Evolutionary conservation across 1,139 yeast genomes (phyloP).

Genomic region (Yamadazyma diddensiae): DNA sequence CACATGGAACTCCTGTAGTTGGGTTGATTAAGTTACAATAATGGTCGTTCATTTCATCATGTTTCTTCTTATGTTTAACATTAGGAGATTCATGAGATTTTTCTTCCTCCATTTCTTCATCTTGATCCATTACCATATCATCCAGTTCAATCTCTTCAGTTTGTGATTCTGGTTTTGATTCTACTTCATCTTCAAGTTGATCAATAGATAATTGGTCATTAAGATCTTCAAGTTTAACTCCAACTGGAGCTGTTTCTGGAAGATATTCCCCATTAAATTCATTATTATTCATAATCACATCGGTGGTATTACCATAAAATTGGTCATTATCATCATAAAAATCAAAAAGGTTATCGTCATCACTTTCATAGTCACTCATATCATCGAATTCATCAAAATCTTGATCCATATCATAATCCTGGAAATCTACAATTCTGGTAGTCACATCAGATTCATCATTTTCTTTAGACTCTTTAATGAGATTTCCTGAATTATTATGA

Average conservation of each 20-base stretch:
- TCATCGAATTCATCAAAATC: constrained; percentile 15
- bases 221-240: not conserved
- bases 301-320: not conserved
- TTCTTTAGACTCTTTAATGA: constrained; percentile 33
- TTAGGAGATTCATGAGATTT: constrained; percentile 1
- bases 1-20: constrained; percentile 41
- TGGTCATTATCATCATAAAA: constrained; percentile 4
- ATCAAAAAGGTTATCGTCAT: constrained; percentile 12
- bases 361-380: constrained; percentile 14
- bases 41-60: constrained; percentile 28
- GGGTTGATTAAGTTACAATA: constrained; percentile 58
- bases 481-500: constrained; percentile 9
- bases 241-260: not conserved
- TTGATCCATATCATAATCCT: constrained; percentile 7
- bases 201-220: constrained; percentile 1
- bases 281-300: not conserved
- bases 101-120: not conserved
- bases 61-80: constrained; percentile 8
- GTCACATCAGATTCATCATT: constrained; percentile 23
- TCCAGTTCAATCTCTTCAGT: not conserved
- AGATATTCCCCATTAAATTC: no score
- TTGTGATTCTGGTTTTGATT: not conserved
- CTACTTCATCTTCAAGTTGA: constrained; percentile 1
- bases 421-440: constrained; percentile 4
- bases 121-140: constrained; percentile 5